Base-by-base conservation (phyloP, 1,139 yeast species). In the Saccharomyces hybrid region DNA sequence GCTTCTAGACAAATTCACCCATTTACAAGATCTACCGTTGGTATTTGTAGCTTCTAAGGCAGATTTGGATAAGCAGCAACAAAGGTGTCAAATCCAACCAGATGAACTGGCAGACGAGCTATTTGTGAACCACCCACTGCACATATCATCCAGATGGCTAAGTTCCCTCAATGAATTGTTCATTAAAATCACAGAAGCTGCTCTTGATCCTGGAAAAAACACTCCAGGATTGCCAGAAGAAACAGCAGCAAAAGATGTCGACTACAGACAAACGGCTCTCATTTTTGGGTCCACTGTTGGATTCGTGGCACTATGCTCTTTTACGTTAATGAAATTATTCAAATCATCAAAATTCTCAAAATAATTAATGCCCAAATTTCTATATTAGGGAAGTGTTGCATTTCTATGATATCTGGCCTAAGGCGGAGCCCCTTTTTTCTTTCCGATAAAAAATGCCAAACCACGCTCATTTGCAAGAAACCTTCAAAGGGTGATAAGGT, bases 31-130 rank as follows among this genome's bases (percentile, higher is more conserved):
- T 53, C 74, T 91, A 2, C 99, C 99, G 0, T 80, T 88, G 4
- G 85, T 91, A 0, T 88, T 85, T 67, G 98, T 90, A 1, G 99
- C 97, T 0, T 73, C 90, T 31, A 93, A 93, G 66, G 98, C 99
- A 0, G 99, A 93, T 70, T 75, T 90, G 49, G 99, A 93, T 69
- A 84, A 95, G 61, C 98, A 91, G 66, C 97, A 91, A 64, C 99
- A 93, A 66, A 70, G 99, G 34, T 82, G 87, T 34, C 88, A 83
- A 55, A 75, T 79, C 5, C 97, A 89, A 65, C 99, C 99, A 0
- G 98, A 93, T 63, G 86, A 81, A 48, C 90, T 86, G 65, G 85
- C 97, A 0, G 75, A 89, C 41, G 72, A 73, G 42, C 56, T 72
- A 34, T 63, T 56, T 49, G 54, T 74, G 4, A 83, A 90, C 0